These are phyloP conservation scores for Fraxinus nigra DNA, from an alignment of 305 asterid species.

Conservation along the genomic window DNA sequence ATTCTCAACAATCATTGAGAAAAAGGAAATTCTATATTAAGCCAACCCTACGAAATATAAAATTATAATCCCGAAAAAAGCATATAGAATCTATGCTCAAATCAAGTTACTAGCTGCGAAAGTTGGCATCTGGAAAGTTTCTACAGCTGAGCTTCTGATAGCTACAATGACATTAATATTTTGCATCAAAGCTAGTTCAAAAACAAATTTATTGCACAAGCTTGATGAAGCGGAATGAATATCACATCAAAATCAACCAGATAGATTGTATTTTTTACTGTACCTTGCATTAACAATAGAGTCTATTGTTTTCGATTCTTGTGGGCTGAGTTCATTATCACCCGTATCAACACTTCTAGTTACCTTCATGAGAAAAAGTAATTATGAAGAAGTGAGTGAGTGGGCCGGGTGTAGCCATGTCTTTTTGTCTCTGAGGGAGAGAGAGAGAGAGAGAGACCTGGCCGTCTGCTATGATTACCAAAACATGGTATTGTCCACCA, in stretches of 20 bases:
- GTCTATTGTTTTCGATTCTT: conserved; percentile 62
- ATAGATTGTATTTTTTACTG: neutral
- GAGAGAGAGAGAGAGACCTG: conserved; percentile 39
- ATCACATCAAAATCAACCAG: conserved; percentile 11
- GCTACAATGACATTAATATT: conserved; percentile 5
- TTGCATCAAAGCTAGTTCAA: conserved; percentile 1
- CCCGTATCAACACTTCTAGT: conserved; percentile 61
- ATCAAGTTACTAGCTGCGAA: neutral
- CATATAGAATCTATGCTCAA: conserved; percentile 9
- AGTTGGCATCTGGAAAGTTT: neutral
- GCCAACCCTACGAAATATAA: conserved; percentile 1
- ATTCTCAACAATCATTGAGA: conserved; percentile 6
- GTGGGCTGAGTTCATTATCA: conserved; percentile 59
- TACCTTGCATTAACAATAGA: conserved; percentile 80
- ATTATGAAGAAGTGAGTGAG: conserved; percentile 12
- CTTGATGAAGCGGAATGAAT: neutral
- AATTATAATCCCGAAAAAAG: conserved; percentile 4
- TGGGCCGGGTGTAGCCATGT: conserved; percentile 3
- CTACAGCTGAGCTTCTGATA: conserved; percentile 6
- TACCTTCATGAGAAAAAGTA: conserved; percentile 49
- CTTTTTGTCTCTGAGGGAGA: neutral
- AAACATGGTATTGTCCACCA: conserved; percentile 79
- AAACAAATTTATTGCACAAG: neutral
- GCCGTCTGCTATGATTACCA: conserved; percentile 88
- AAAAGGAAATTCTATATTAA: neutral